Evolutionary conservation across 140 eudicot genomes (phyloP).

Genomic region (Anethum foeniculum): DNA sequence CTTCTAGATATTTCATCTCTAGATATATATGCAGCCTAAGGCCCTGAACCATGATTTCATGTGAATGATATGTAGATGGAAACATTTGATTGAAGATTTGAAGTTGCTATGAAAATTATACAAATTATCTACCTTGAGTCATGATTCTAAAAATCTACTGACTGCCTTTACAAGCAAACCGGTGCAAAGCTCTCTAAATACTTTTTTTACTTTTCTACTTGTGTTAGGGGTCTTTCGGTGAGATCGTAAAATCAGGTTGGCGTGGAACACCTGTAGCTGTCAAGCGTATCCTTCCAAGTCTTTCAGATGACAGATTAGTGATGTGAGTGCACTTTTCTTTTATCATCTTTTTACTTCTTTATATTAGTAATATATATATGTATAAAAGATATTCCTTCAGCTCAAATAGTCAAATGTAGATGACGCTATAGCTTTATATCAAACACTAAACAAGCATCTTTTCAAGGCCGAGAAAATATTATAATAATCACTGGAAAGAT

Average conservation of each 20-base stretch:
- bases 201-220: neutral
- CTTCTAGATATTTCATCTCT: neutral
- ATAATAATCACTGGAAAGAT: neutral
- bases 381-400: neutral
- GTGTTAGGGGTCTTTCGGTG: constrained; percentile 89
- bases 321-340: constrained; percentile 35
- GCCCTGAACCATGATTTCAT: neutral
- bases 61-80: neutral
- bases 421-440: neutral
- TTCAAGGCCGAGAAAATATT: neutral
- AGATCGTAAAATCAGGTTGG: constrained; percentile 87
- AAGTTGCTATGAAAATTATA: neutral
- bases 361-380: neutral
- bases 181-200: neutral
- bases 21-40: neutral
- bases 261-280: constrained; percentile 99
- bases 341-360: neutral
- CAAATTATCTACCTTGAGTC: neutral
- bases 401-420: neutral
- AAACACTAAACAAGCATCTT: neutral
- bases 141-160: neutral
- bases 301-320: constrained; percentile 91
- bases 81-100: neutral
- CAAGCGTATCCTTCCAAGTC: constrained; percentile 93
- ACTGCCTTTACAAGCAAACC: neutral